Evolutionary conservation across 2,329 filamentous ascomycete species (phyloP).

Genomic region (Bipolaris oryzae): DNA sequence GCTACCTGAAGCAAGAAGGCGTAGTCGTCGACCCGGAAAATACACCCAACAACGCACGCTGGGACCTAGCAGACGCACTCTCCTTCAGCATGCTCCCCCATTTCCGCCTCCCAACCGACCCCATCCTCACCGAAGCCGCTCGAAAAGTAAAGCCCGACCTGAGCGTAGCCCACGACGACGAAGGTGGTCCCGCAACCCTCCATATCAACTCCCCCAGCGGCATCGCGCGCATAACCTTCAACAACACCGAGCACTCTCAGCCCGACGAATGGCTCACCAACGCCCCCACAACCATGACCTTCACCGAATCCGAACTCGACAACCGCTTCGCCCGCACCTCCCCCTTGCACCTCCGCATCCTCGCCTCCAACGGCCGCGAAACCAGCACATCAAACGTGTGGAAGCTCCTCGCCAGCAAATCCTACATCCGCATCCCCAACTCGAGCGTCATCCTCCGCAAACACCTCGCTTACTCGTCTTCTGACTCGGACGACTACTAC

Average conservation of each 20-base stretch:
- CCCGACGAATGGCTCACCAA: conserved; percentile 19
- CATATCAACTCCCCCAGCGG: conserved; percentile 30
- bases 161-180: conserved; percentile 17
- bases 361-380: conserved; percentile 53
- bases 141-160: conserved; percentile 15
- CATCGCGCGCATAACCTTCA: conserved; percentile 40
- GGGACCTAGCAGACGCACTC: conserved; percentile 44
- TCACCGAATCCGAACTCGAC: conserved; percentile 37
- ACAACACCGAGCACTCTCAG: conserved; percentile 20
- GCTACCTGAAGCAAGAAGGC: background rate
- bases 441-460: conserved; percentile 50
- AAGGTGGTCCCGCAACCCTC: conserved; percentile 24
- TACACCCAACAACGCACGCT: conserved; percentile 34
- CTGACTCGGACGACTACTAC: background rate
- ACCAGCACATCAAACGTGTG: conserved; percentile 42
- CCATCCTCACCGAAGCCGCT: conserved; percentile 10
- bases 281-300: conserved; percentile 23
- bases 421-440: conserved; percentile 50
- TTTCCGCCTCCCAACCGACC: conserved; percentile 39
- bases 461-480: conserved; percentile 42
- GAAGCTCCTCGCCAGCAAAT: conserved; percentile 34
- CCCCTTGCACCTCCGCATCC: conserved; percentile 39
- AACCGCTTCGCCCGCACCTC: conserved; percentile 37
- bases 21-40: conserved; percentile 14
- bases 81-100: conserved; percentile 32